A percentile compares a stretch with the other conserved stretches of the same genome.
Evolutionary conservation across 768 basidiomycete genomes (phyloP).

Genomic region (Mycena albidolilacea): DNA sequence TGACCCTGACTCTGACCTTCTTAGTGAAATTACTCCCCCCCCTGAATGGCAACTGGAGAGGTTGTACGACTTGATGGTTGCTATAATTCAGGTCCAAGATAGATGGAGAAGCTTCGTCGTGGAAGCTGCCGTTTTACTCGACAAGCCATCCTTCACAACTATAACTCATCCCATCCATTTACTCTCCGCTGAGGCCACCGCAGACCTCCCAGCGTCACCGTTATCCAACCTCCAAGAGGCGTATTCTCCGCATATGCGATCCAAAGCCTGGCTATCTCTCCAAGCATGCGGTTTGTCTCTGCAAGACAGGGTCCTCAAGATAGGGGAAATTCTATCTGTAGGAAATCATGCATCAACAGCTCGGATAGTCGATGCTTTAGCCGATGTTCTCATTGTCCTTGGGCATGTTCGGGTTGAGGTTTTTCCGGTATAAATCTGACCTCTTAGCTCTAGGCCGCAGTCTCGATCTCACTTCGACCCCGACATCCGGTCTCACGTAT

Average conservation of each 20-base stretch:
- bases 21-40: not conserved
- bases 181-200: not conserved
- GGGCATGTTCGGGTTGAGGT: no score
- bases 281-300: not conserved
- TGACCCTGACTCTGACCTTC: not conserved
- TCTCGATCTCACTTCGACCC: no score
- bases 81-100: constrained; percentile 19
- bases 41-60: not conserved
- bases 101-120: constrained; percentile 8
- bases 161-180: not conserved
- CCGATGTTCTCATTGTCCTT: no score
- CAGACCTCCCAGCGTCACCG: not conserved
- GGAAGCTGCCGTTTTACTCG: constrained; percentile 14
- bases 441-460: no score
- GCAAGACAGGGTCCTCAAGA: no score
- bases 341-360: no score
- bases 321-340: no score
- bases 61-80: constrained; percentile 7
- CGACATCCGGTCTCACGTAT: no score
- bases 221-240: constrained; percentile 13
- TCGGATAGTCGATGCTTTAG: no score
- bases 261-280: constrained; percentile 2
- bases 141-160: not conserved
- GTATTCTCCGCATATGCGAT: constrained; percentile 10
- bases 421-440: no score